Evolutionary conservation across 1,284 basidiomycete genomes (phyloP).

Genomic region (Inonotus obliquus): DNA sequence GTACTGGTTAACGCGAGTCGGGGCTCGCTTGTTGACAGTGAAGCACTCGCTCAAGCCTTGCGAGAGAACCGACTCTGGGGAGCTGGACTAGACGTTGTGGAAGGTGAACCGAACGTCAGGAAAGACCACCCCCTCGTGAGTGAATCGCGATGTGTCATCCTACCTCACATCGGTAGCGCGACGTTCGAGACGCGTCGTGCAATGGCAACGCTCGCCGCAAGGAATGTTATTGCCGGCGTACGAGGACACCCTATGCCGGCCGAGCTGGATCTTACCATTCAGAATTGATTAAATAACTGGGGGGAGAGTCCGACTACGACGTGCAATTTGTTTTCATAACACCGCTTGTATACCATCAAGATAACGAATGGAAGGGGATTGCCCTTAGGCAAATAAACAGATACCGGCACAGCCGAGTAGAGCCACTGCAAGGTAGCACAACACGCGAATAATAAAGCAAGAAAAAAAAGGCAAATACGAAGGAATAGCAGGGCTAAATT

Average conservation of each 20-base stretch:
- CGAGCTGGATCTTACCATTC: slow-evolving; percentile 35
- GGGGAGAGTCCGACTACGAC: neutral
- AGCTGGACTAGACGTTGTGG: slow-evolving; percentile 91
- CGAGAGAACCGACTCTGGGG: slow-evolving; percentile 78
- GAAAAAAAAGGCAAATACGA: too few relatives aligned
- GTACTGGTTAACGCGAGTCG: slow-evolving; percentile 80
- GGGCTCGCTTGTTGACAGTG: slow-evolving; percentile 83
- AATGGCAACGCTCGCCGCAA: slow-evolving; percentile 74
- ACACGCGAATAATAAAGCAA: too few relatives aligned
- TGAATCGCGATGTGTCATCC: slow-evolving; percentile 71
- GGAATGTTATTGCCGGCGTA: slow-evolving; percentile 57
- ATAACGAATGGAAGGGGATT: neutral
- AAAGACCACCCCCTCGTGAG: slow-evolving; percentile 77
- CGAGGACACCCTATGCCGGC: slow-evolving; percentile 51
- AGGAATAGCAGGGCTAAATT: neutral
- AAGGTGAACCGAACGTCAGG: slow-evolving; percentile 81
- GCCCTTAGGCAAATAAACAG: too few relatives aligned
- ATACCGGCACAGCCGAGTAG: too few relatives aligned
- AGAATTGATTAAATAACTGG: neutral
- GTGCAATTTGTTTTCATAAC: neutral
- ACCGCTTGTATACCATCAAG: neutral
- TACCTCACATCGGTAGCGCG: slow-evolving; percentile 91
- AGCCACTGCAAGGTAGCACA: too few relatives aligned
- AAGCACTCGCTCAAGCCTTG: slow-evolving; percentile 81
- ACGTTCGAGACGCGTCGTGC: slow-evolving; percentile 79